Evolutionary conservation across 2,329 filamentous ascomycete species (phyloP).

Genomic region (Paradendryphiella salina): DNA sequence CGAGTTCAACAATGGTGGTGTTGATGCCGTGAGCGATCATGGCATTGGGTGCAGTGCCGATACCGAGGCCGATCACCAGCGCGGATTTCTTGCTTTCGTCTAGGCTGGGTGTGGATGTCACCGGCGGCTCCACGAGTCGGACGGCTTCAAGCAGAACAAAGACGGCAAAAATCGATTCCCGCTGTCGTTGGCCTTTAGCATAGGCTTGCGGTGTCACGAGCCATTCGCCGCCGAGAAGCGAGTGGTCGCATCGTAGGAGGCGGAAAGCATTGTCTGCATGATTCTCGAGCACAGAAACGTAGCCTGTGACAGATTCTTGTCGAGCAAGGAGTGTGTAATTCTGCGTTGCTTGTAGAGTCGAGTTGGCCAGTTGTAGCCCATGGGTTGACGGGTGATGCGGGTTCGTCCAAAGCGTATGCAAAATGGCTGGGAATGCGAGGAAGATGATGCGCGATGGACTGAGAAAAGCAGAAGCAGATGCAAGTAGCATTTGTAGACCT

Average conservation of each 20-base stretch:
- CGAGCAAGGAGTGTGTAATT: constrained; percentile 79
- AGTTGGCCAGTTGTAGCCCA: constrained; percentile 66
- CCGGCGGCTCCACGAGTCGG: constrained; percentile 66
- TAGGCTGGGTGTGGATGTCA: constrained; percentile 24
- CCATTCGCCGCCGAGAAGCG: constrained; percentile 92
- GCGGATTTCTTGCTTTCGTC: constrained; percentile 73
- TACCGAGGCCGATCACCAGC: constrained; percentile 86
- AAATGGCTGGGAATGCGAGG: constrained; percentile 69
- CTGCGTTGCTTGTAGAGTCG: constrained; percentile 60
- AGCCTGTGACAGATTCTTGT: constrained; percentile 84
- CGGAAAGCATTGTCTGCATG: constrained; percentile 67
- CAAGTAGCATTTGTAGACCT: constrained; percentile 70
- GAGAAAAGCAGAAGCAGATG: constrained; percentile 65
- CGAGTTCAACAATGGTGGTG: constrained; percentile 93
- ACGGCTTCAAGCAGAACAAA: constrained; percentile 95
- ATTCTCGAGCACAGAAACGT: constrained; percentile 87
- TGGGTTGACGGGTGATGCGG: constrained; percentile 68
- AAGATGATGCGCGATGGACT: constrained; percentile 70
- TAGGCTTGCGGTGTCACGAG: constrained; percentile 55
- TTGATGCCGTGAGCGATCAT: constrained; percentile 85
- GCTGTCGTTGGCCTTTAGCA: constrained; percentile 56
- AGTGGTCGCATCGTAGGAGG: constrained; percentile 90
- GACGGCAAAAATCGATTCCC: constrained; percentile 92
- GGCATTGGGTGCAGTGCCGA: constrained; percentile 87
- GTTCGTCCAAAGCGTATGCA: constrained; percentile 73